These are phyloP conservation scores for Amanita fuliginea DNA, from an alignment of 768 basidiomycete genomes.

Conservation along the genomic window DNA sequence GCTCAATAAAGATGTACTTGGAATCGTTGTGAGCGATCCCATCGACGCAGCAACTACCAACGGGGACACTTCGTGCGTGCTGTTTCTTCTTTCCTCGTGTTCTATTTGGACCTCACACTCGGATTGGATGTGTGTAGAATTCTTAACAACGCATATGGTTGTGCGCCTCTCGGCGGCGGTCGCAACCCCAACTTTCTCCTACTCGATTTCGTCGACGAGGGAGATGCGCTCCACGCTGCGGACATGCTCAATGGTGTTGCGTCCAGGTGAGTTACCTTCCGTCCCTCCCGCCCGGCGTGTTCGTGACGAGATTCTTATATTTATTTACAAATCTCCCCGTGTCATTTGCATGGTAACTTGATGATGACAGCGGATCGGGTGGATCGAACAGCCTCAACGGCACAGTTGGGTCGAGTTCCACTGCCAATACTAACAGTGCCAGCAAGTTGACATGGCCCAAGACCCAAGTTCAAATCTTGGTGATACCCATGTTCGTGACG, in stretches of 20 bases:
- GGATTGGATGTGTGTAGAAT: slow-evolving; percentile 16
- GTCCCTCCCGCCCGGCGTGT: too few species aligned
- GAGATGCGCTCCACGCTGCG: slow-evolving; percentile 31
- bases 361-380: too few species aligned
- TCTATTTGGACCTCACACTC: background rate
- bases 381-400: too few species aligned
- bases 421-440: background rate
- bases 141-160: slow-evolving; percentile 29
- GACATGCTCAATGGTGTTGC: slow-evolving; percentile 33
- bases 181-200: slow-evolving; percentile 42
- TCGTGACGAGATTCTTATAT: too few species aligned
- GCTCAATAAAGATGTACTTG: slow-evolving; percentile 33
- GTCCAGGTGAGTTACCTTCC: slow-evolving; percentile 14
- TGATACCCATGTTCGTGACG: background rate
- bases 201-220: slow-evolving; percentile 41
- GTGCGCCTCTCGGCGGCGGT: slow-evolving; percentile 29
- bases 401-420: too few species aligned
- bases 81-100: background rate
- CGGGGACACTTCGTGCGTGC: slow-evolving; percentile 24
- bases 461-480: background rate
- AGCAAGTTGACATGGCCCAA: background rate
- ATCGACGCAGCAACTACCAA: slow-evolving; percentile 27
- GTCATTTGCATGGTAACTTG: too few species aligned
- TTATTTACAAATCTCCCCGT: too few species aligned
- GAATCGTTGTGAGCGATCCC: slow-evolving; percentile 28